A percentile compares a stretch with the other conserved stretches of the same genome.
Evolutionary conservation across 163 green algal genomes (phyloP).

Genomic region (Picocystis sp.): DNA sequence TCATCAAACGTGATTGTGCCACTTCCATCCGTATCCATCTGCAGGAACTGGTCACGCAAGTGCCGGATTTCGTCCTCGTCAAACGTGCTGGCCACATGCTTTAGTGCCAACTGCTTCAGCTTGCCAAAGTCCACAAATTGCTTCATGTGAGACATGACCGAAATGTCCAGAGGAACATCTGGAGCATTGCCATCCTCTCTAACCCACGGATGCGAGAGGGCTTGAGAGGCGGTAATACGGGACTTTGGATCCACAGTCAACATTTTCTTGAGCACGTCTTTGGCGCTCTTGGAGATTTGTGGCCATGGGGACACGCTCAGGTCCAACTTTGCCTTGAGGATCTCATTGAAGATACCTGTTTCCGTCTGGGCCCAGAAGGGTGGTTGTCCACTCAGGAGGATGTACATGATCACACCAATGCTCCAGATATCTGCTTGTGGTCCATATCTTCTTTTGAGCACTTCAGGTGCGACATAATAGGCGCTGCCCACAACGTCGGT

Average conservation of each 20-base stretch:
- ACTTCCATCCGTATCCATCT: conserved; percentile 79
- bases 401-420: conserved; percentile 96
- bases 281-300: conserved; percentile 60
- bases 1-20: conserved; percentile 90
- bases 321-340: conserved; percentile 74
- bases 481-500: conserved; percentile 81
- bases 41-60: conserved; percentile 76
- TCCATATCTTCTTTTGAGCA: conserved; percentile 46
- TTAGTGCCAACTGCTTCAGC: conserved; percentile 90
- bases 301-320: conserved; percentile 80
- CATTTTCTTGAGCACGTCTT: conserved; percentile 83
- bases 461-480: conserved; percentile 93
- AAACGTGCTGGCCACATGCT: conserved; percentile 48
- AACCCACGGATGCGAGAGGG: conserved; percentile 86
- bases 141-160: conserved; percentile 74
- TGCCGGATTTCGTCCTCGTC: conserved; percentile 71
- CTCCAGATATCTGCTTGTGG: conserved; percentile 87
- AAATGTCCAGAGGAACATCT: conserved; percentile 71
- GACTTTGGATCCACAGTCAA: conserved; percentile 64
- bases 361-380: conserved; percentile 93
- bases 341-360: conserved; percentile 80
- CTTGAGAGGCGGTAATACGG: conserved; percentile 64
- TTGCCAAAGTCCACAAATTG: conserved; percentile 86
- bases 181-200: conserved; percentile 66
- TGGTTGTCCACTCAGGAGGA: conserved; percentile 82